Evolutionary conservation across 257 asterid species (phyloP), one percentile per base, ranked within the genome.

Genomic region (Fraxinus excelsior): DNA sequence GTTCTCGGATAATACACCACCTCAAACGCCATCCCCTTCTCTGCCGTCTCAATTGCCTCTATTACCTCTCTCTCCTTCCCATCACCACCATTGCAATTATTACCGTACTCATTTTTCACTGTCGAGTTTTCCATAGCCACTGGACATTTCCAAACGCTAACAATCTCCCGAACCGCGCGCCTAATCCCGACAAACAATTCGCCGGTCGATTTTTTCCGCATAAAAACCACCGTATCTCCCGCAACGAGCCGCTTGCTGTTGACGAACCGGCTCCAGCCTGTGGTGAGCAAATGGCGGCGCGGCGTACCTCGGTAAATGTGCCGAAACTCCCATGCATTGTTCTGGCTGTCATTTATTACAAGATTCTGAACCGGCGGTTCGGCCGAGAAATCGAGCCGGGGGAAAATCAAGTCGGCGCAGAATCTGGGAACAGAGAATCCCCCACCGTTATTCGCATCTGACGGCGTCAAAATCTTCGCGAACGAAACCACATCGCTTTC

Each of bases 371-470:
- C 90, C 28, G 92, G 92, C 72, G 91, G 90, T 1, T 88, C 90
- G 0, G 77, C 83, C 11, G 70, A 42, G 44, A 72, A 86, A 58
- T 90, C 78, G 26, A 91, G 82, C 73, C 18, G 80, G 34, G 97
- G 96, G 21, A 87, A 82, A 67, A 91, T 78, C 70, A 78, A 65
- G 31, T 91, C 97, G 4, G 94, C 96, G 60, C 96, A 90, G 51
- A 65, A 82, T 31, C 94, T 79, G 25, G 97, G 96, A 0, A 90
- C 88, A 7, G 96, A 90, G 64, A 91, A 90, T 0, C 97, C 97
- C n/a, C 96, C 94, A 14, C 92, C 97, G 44, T 88, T 90, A 72
- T 88, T 91, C 3, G 96, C 91, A 67, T 91, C 96, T 5, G 97
- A 91, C 0, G 87, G 90, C 2, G 94, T 90, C 75, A 91, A 72